Percentiles rank a stretch among this genome's conserved stretches.
Conservation (phyloP, 768 basidiomycete genomes). For the Boletales sp. region DNA sequence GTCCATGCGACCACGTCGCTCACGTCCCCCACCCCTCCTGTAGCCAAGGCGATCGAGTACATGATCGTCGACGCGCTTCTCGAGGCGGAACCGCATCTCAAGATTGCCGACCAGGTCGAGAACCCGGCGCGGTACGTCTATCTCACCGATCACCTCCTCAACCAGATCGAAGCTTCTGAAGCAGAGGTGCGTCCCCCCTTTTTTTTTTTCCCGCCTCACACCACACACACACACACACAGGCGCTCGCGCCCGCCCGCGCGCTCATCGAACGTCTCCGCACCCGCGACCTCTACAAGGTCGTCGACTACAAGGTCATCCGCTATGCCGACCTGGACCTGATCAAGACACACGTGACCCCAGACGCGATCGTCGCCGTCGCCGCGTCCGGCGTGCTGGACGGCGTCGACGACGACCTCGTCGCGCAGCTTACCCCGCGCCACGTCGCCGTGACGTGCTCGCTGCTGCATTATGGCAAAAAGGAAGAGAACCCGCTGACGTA, state of each 20-base stretch:
- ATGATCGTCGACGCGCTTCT: constrained; percentile 84
- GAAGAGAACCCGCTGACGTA: constrained; percentile 63
- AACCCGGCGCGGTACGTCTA: constrained; percentile 58
- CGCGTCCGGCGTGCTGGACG: constrained; percentile 21
- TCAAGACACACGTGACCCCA: constrained; percentile 33
- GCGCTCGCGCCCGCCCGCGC: constrained; percentile 53
- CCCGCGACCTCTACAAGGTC: constrained; percentile 62
- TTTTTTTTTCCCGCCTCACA: no score
- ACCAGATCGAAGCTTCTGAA: constrained; percentile 51
- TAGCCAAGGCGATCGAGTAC: constrained; percentile 75
- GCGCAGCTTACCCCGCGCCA: constrained; percentile 41
- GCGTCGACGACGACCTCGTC: constrained; percentile 28
- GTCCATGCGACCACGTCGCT: neutral
- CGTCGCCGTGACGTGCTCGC: constrained; percentile 59
- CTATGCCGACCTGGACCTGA: constrained; percentile 26
- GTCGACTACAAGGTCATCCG: constrained; percentile 63
- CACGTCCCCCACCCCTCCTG: no score
- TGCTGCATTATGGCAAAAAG: constrained; percentile 78
- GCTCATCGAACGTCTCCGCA: constrained; percentile 59
- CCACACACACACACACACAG: constrained; percentile 45
- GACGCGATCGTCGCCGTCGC: constrained; percentile 44
- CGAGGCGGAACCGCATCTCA: constrained; percentile 59
- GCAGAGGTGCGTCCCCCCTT: constrained; percentile 19
- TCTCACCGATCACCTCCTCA: constrained; percentile 68
- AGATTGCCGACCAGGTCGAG: constrained; percentile 53